Conservation (phyloP, 2,329 filamentous ascomycete species). For the Aspergillus unguis region DNA sequence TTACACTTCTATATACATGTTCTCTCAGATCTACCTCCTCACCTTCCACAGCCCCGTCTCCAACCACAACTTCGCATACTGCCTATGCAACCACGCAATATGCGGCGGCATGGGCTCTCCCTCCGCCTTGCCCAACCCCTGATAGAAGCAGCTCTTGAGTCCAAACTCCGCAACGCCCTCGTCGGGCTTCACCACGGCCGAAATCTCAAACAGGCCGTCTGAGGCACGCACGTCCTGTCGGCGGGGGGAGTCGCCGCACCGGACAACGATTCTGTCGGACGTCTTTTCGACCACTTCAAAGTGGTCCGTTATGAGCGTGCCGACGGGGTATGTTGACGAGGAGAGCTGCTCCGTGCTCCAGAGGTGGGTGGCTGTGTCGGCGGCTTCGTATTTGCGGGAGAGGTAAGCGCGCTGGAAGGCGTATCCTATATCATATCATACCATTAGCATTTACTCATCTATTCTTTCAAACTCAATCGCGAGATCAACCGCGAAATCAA, state of each 20-base stretch:
- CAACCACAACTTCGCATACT: constrained; percentile 57
- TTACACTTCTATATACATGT: not conserved
- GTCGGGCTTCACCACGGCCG: constrained; percentile 57
- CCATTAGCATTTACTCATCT: not conserved
- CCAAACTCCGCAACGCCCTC: constrained; percentile 60
- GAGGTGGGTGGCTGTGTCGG: constrained; percentile 58
- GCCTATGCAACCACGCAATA: constrained; percentile 51
- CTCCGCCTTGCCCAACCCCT: constrained; percentile 47
- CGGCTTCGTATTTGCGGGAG: constrained; percentile 56
- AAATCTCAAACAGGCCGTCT: constrained; percentile 66
- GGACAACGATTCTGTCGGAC: constrained; percentile 57
- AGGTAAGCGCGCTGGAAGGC: constrained; percentile 57
- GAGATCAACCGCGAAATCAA: no score
- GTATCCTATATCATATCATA: constrained; percentile 27
- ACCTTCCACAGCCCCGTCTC: constrained; percentile 47
- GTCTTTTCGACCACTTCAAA: constrained; percentile 69
- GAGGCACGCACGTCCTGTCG: constrained; percentile 54
- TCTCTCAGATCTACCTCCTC: constrained; percentile 10
- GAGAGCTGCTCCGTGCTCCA: constrained; percentile 59
- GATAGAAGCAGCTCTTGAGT: constrained; percentile 64
- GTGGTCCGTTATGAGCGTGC: constrained; percentile 66
- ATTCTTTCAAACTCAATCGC: not conserved
- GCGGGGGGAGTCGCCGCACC: constrained; percentile 64
- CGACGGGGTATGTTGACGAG: constrained; percentile 57
- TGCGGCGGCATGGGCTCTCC: constrained; percentile 45